Conservation (phyloP, 1,284 basidiomycete species). For the Sanguinoderma infundibulare region DNA sequence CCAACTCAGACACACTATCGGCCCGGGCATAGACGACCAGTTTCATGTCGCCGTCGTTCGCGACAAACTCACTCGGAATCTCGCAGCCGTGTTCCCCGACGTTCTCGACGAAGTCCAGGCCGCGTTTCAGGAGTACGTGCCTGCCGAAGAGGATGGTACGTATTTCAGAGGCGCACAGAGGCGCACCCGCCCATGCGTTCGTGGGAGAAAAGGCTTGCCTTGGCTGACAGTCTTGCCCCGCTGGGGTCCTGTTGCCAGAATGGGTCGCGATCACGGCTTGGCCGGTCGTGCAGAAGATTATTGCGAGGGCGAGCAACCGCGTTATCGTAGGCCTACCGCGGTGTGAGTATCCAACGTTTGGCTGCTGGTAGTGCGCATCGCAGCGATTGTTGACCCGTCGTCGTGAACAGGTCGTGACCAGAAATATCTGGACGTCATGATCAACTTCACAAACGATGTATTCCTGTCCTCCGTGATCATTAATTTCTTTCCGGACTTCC, state of each 20-base stretch:
- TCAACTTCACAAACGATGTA: constrained; percentile 26
- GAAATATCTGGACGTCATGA: constrained; percentile 24
- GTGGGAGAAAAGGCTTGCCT: not conserved
- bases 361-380: not conserved
- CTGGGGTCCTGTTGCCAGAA: constrained; percentile 2
- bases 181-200: no score
- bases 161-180: no score
- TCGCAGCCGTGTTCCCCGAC: constrained; percentile 32
- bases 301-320: constrained; percentile 24
- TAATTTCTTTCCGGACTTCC: constrained; percentile 24
- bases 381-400: not conserved
- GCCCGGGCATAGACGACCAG: constrained; percentile 27
- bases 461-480: constrained; percentile 25
- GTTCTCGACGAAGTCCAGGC: constrained; percentile 35
- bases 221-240: not conserved
- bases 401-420: constrained; percentile 20
- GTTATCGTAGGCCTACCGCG: constrained; percentile 25
- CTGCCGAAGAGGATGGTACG: constrained; percentile 22
- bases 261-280: constrained; percentile 16
- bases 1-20: constrained; percentile 23
- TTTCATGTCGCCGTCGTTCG: constrained; percentile 36
- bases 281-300: constrained; percentile 21
- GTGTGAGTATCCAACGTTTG: constrained; percentile 3
- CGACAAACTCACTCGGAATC: constrained; percentile 32
- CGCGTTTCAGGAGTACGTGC: constrained; percentile 30